These are phyloP conservation scores for Cadophora sp. DNA, from an alignment of 2,329 filamentous ascomycete species.

Conservation along the genomic window DNA sequence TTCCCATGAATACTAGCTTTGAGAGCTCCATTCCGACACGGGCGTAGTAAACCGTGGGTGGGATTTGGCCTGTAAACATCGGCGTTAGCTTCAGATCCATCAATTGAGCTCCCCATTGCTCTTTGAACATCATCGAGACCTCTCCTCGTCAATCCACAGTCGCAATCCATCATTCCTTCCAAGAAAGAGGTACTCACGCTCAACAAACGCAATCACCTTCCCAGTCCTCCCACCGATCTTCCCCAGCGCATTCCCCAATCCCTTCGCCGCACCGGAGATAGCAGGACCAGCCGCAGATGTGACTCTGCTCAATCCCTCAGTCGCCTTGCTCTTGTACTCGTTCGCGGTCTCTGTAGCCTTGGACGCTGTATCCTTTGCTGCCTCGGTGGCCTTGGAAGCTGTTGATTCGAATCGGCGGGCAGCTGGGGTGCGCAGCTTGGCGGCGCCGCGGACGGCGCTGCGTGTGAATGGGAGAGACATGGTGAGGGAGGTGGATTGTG, in stretches of 20 bases:
- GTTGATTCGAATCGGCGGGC: conserved; percentile 63
- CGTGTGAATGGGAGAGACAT: conserved; percentile 45
- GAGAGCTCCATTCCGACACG: conserved; percentile 86
- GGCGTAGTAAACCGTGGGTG: conserved; percentile 89
- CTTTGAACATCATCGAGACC: neutral
- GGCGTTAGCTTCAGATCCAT: conserved; percentile 38
- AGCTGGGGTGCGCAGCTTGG: conserved; percentile 37
- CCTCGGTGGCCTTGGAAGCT: conserved; percentile 54
- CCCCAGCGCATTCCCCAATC: conserved; percentile 69
- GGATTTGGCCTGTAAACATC: conserved; percentile 72
- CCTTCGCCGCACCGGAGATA: conserved; percentile 74
- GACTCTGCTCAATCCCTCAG: conserved; percentile 83
- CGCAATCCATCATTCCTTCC: neutral
- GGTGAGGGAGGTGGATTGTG: conserved; percentile 22
- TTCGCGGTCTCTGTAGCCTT: conserved; percentile 53
- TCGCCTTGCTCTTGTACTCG: conserved; percentile 68
- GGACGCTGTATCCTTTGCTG: conserved; percentile 52
- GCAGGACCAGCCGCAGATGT: conserved; percentile 80
- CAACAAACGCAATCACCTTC: conserved; percentile 77
- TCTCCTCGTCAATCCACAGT: neutral
- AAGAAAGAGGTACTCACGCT: conserved; percentile 71
- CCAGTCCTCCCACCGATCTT: conserved; percentile 86
- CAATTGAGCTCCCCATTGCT: neutral
- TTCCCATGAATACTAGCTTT: conserved; percentile 85
- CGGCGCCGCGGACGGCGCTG: conserved; percentile 42